Conservation (phyloP, 1,139 yeast genomes). For the Geotrichum cucujoidarum region DNA sequence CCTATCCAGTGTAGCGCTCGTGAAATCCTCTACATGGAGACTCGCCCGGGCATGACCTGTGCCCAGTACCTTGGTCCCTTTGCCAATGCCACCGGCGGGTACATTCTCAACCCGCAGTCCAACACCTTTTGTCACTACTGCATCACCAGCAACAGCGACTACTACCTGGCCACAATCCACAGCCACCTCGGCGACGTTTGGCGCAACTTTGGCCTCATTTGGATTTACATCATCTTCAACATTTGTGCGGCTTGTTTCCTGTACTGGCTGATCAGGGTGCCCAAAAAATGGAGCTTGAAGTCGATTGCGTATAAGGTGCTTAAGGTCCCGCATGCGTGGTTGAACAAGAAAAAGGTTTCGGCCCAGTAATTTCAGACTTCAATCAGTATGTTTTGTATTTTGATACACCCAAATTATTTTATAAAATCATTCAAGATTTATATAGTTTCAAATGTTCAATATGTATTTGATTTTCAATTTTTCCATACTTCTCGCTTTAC, state of each 20-base stretch:
- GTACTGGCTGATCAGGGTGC: slow-evolving; percentile 79
- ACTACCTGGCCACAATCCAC: slow-evolving; percentile 45
- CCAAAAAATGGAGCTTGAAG: slow-evolving; percentile 34
- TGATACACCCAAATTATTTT: too few species aligned
- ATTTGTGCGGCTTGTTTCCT: slow-evolving; percentile 48
- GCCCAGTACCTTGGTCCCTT: slow-evolving; percentile 45
- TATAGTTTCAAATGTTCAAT: too few species aligned
- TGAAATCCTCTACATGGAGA: slow-evolving; percentile 51
- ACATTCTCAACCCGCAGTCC: slow-evolving; percentile 49
- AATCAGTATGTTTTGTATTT: too few species aligned
- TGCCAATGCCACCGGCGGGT: slow-evolving; percentile 46
- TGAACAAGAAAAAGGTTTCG: too few species aligned
- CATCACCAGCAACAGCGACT: slow-evolving; percentile 49
- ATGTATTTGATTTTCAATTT: too few species aligned
- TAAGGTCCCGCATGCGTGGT: too few species aligned
- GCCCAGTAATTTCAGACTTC: too few species aligned
- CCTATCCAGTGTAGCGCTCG: slow-evolving; percentile 47
- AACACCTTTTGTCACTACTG: slow-evolving; percentile 58
- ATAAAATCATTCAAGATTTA: too few species aligned
- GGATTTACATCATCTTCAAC: slow-evolving; percentile 51
- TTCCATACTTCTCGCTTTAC: too few species aligned
- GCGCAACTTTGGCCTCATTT: slow-evolving; percentile 56
- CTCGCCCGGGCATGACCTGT: slow-evolving; percentile 60
- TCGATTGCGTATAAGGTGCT: not conserved
- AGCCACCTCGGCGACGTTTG: slow-evolving; percentile 48